These are phyloP conservation scores for Podaxis mareebaensis DNA, from an alignment of 768 basidiomycete genomes.

Conservation along the genomic window DNA sequence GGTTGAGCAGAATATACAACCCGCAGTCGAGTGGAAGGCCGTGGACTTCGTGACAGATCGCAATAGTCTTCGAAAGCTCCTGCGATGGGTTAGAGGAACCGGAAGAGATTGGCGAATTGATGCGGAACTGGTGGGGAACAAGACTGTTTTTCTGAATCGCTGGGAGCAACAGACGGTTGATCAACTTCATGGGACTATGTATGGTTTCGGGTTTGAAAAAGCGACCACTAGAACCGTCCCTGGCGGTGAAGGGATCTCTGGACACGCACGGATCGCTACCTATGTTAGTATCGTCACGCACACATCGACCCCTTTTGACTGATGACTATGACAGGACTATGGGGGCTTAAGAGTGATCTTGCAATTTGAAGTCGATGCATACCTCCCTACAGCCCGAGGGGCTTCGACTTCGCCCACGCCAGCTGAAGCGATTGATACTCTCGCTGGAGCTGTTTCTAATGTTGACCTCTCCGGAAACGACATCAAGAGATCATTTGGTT, in stretches of 20 bases:
- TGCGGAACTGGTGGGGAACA: slow-evolving; percentile 57
- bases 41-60: slow-evolving; percentile 62
- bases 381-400: slow-evolving; percentile 17
- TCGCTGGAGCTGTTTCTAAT: slow-evolving; percentile 32
- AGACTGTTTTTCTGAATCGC: slow-evolving; percentile 62
- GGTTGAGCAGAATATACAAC: slow-evolving; percentile 36
- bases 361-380: slow-evolving; percentile 30
- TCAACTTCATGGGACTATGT: slow-evolving; percentile 39
- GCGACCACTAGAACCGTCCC: slow-evolving; percentile 45
- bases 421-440: slow-evolving; percentile 34
- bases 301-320: slow-evolving; percentile 2
- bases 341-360: slow-evolving; percentile 38
- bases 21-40: slow-evolving; percentile 39
- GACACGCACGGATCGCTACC: slow-evolving; percentile 61
- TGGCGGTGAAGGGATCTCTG: slow-evolving; percentile 50
- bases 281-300: slow-evolving; percentile 46
- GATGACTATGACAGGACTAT: slow-evolving; percentile 42
- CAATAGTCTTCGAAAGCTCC: slow-evolving; percentile 63
- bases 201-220: slow-evolving; percentile 63
- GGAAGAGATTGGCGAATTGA: slow-evolving; percentile 66
- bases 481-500: neutral
- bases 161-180: slow-evolving; percentile 46
- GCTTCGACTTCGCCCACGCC: slow-evolving; percentile 18
- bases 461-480: slow-evolving; percentile 27
- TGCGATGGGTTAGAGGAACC: slow-evolving; percentile 48